Conservation (phyloP, 768 basidiomycete genomes). For the Lepiota venenata region DNA sequence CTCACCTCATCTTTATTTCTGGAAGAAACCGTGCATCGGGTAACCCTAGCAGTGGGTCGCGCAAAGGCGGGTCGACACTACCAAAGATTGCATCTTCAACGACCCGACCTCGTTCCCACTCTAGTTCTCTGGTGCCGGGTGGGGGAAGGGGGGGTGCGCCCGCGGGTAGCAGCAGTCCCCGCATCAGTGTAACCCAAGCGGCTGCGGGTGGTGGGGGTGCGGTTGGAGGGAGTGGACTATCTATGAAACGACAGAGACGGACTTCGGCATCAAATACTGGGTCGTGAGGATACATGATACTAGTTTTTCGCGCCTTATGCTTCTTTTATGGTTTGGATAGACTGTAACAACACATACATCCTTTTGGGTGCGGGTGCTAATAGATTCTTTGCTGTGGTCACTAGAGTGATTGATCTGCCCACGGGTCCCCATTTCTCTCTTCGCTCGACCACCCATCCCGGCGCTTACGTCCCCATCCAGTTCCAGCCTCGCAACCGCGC, state of each 20-base stretch:
- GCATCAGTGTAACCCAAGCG: constrained; percentile 20
- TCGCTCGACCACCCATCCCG: not conserved
- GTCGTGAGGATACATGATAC: constrained; percentile 12
- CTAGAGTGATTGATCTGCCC: constrained; percentile 6
- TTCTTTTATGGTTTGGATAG: constrained; percentile 30
- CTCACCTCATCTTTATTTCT: constrained; percentile 10
- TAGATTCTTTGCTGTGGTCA: not conserved
- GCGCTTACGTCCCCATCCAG: constrained; percentile 3
- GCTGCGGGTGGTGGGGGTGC: constrained; percentile 27
- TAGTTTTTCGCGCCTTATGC: constrained; percentile 15
- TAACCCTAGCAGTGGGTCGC: constrained; percentile 58
- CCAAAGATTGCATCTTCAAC: constrained; percentile 78
- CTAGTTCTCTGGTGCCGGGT: constrained; percentile 50
- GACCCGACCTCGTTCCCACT: constrained; percentile 72
- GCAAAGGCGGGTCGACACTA: constrained; percentile 55
- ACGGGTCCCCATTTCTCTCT: constrained; percentile 6
- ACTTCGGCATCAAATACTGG: constrained; percentile 50
- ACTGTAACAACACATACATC: constrained; percentile 26
- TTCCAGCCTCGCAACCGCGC: not conserved
- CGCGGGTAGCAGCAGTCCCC: constrained; percentile 24
- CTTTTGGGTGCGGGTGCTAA: constrained; percentile 1
- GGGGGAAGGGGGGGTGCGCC: constrained; percentile 37
- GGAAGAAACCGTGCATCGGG: constrained; percentile 87
- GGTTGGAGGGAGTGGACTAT: constrained; percentile 27
- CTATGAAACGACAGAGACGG: constrained; percentile 82